phyloP scores from a whole-genome alignment of 2,329 filamentous ascomycete genomes.

The Annulohypoxylon truncatum region DNA sequence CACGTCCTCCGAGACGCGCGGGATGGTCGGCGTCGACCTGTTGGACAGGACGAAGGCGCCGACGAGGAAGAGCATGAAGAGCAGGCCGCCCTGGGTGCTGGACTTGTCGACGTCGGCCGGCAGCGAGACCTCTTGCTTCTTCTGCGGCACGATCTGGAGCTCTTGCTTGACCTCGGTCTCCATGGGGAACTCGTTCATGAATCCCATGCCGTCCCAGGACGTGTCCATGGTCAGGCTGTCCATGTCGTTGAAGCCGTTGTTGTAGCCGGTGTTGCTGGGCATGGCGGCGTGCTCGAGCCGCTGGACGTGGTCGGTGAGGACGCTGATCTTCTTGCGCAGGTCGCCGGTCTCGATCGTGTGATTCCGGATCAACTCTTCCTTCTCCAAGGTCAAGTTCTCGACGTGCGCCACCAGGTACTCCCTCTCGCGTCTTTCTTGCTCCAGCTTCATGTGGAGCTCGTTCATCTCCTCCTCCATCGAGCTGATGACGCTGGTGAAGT shows the following conservation, averaged over 20 bases:
- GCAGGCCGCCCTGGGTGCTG: constrained; percentile 80
- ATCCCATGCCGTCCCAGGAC: constrained; percentile 84
- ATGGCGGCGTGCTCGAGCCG: constrained; percentile 74
- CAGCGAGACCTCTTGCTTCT: constrained; percentile 63
- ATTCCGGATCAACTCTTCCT: constrained; percentile 87
- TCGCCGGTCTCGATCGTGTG: constrained; percentile 93
- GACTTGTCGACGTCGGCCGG: constrained; percentile 68
- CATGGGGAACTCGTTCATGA: constrained; percentile 77
- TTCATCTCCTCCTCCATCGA: constrained; percentile 82
- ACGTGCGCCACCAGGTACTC: constrained; percentile 80
- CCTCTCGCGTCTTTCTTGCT: constrained; percentile 78
- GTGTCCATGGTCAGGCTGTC: constrained; percentile 84
- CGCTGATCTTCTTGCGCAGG: constrained; percentile 90
- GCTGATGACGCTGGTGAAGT: constrained; percentile 79
- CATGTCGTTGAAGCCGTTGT: constrained; percentile 81
- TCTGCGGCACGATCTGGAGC: constrained; percentile 63
- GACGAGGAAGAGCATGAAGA: constrained; percentile 96
- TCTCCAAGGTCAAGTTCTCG: constrained; percentile 82
- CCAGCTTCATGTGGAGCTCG: constrained; percentile 74
- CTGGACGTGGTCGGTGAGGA: constrained; percentile 79
- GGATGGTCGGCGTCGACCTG: constrained; percentile 76
- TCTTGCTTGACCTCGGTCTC: constrained; percentile 72
- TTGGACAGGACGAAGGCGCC: constrained; percentile 96
- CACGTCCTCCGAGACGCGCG: constrained; percentile 82
- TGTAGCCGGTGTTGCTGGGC: constrained; percentile 71